Conservation (phyloP, 441 rosid species). For the Metrosideros polymorpha region DNA sequence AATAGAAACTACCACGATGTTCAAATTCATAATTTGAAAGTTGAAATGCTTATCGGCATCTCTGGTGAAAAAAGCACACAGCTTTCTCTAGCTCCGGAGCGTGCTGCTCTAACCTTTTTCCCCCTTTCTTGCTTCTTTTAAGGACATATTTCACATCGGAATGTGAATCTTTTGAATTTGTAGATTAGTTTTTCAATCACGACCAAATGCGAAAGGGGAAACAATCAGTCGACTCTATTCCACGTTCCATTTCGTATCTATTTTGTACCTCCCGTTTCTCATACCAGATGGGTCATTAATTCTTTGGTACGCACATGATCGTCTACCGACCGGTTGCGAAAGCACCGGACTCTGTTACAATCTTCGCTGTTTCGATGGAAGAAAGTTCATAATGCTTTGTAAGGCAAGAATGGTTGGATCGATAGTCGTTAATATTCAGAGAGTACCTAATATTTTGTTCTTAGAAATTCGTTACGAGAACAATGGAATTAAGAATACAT, state of each 20-base stretch:
- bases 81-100: background rate
- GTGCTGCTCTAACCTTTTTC: background rate
- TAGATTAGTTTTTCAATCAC: background rate
- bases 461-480: too few species aligned
- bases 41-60: background rate
- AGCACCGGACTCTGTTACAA: background rate
- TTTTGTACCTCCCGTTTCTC: background rate
- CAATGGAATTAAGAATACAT: too few species aligned
- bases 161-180: background rate
- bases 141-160: background rate
- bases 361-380: background rate
- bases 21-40: background rate
- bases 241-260: background rate
- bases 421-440: background rate
- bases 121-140: background rate
- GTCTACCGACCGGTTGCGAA: background rate
- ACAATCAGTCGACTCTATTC: background rate
- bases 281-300: background rate
- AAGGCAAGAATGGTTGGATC: fast-evolving
- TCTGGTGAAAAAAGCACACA: background rate
- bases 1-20: background rate
- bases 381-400: background rate
- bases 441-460: background rate
- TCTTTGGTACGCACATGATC: background rate
- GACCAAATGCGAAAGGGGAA: background rate